These are phyloP conservation scores for Saccharum spontaneum DNA, from an alignment of 176 grass and related monocot species.

Conservation along the genomic window DNA sequence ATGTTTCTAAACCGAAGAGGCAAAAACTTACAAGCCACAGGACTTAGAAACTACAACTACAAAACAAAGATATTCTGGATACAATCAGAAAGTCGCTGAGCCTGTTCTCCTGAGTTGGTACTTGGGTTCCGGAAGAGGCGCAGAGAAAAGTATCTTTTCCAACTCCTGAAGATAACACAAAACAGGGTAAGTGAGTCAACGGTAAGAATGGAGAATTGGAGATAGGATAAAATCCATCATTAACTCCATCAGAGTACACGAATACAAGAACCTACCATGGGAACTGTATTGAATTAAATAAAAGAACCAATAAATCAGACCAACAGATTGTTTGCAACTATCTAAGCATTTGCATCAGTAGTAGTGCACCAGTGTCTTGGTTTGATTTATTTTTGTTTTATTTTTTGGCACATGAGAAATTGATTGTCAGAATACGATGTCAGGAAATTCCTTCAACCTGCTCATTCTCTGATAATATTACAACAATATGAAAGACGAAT, in stretches of 20 bases:
- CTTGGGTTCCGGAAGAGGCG: slow-evolving; percentile 56
- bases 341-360: neutral
- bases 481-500: neutral
- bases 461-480: neutral
- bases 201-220: too few relatives aligned
- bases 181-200: neutral
- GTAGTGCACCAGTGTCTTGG: neutral
- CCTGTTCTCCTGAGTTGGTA: slow-evolving; percentile 87
- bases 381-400: neutral
- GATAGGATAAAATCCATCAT: neutral
- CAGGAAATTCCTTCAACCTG: neutral
- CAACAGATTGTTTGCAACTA: neutral
- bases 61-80: slow-evolving; percentile 44
- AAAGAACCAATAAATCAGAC: neutral
- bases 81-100: slow-evolving; percentile 64
- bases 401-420: neutral
- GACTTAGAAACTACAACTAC: slow-evolving; percentile 50
- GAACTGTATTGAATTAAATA: neutral
- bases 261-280: neutral
- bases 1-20: slow-evolving; percentile 35
- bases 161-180: slow-evolving; percentile 58
- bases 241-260: neutral
- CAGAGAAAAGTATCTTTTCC: slow-evolving; percentile 61
- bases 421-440: neutral
- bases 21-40: slow-evolving; percentile 46